Conservation (phyloP, 1,284 basidiomycete genomes). For the Testicularia cyperi region DNA sequence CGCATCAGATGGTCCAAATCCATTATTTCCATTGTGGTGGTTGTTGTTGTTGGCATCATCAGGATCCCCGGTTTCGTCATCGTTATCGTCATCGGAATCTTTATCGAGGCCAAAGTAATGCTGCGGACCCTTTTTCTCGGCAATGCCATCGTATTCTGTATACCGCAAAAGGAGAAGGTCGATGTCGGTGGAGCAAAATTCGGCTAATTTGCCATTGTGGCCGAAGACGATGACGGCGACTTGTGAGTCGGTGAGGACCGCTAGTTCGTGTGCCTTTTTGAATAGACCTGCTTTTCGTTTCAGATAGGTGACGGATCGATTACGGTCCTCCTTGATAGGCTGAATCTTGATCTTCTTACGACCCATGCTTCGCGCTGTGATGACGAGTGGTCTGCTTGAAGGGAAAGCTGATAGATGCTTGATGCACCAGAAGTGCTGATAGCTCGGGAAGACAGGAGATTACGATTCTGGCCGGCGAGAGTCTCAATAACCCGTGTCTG, state of each 20-base stretch:
- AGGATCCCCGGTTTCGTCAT: slow-evolving; percentile 6
- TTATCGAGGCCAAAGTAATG: slow-evolving; percentile 33
- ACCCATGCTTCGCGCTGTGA: too few relatives aligned
- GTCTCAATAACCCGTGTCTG: too few relatives aligned
- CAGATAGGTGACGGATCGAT: slow-evolving; percentile 84
- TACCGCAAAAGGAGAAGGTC: slow-evolving; percentile 46
- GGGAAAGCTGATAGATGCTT: too few relatives aligned
- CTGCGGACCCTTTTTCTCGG: slow-evolving; percentile 34
- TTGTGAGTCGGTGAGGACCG: slow-evolving; percentile 73
- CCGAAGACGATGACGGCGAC: slow-evolving; percentile 73
- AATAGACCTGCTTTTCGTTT: slow-evolving; percentile 88
- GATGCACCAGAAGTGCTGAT: too few relatives aligned
- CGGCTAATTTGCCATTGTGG: slow-evolving; percentile 57
- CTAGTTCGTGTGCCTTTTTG: slow-evolving; percentile 86
- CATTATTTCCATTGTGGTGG: too few relatives aligned
- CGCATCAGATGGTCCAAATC: too few relatives aligned
- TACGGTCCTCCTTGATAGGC: slow-evolving; percentile 84
- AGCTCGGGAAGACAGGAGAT: too few relatives aligned
- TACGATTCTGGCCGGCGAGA: too few relatives aligned
- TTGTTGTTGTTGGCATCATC: slow-evolving; percentile 7
- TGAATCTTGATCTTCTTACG: slow-evolving; percentile 86
- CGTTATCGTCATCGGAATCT: slow-evolving; percentile 32
- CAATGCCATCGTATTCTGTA: slow-evolving; percentile 38
- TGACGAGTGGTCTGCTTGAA: too few relatives aligned
- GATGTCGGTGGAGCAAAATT: slow-evolving; percentile 54